phyloP scores from a whole-genome alignment of 2,329 filamentous ascomycete genomes.

The Clarireedia monteithiana region DNA sequence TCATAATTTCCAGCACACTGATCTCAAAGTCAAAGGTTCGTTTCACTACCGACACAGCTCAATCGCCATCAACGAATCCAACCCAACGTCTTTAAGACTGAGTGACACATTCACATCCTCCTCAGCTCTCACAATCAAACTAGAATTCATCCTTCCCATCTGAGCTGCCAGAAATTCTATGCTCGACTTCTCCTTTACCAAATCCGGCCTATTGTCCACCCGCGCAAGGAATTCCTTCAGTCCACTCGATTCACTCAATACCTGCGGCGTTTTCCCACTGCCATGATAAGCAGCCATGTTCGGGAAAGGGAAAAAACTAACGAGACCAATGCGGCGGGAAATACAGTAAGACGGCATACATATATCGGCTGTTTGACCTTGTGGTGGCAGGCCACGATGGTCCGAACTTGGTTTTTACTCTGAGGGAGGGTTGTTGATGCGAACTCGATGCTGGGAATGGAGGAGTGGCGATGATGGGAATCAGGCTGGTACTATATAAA shows the following conservation, averaged over 20 bases:
- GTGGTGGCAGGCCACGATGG: neutral
- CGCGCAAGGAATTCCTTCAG: neutral
- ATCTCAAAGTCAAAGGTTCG: no score
- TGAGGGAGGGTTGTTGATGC: neutral
- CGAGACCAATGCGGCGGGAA: no score
- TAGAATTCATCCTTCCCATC: neutral
- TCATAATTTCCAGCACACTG: no score
- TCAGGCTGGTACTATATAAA: no score
- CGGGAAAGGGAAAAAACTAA: no score
- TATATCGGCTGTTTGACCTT: neutral
- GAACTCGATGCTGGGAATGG: no score
- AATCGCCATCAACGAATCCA: neutral
- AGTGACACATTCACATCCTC: neutral
- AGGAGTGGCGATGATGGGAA: no score
- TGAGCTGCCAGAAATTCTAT: neutral
- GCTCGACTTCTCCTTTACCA: neutral
- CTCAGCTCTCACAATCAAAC: neutral
- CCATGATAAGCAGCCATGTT: neutral
- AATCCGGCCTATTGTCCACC: neutral
- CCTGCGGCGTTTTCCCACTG: neutral
- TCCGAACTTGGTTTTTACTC: neutral
- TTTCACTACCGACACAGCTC: neutral
- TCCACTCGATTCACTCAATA: neutral
- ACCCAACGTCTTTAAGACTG: neutral
- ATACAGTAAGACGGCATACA: no score